Evolutionary conservation across 2,329 filamentous ascomycete genomes (phyloP), one percentile per base, ranked within the genome.

Genomic region (Xylariaceae sp.): DNA sequence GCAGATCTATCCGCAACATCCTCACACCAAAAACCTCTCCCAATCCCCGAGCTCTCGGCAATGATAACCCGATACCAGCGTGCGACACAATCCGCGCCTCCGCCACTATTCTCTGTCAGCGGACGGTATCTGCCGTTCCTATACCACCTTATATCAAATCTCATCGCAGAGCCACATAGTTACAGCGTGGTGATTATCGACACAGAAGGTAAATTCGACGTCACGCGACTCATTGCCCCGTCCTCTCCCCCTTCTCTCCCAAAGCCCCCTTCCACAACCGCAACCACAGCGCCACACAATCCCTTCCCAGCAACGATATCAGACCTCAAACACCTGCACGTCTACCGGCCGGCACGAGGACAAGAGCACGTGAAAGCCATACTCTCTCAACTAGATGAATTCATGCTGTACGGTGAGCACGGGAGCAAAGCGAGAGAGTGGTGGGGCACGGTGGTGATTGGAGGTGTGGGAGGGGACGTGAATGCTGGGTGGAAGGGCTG

Each of bases 381-480:
- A 5, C 59, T 80, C 6, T 61, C 67, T 2, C 67, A 69, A 0
- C 71, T 74, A 3, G 70, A 75, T 44, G 58, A 67, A 39, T 74
- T 72, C 59, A 77, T 82, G 69, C 64, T 82, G 5, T 82, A 83
- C 61, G 70, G 71, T 3, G 51, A 61, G 6, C 70, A 71, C 51
- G 61, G 58, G 35, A 80, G 75, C 53, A 67, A 69, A 5, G 63
- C 58, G 22, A 71, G 80, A 4, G 71, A 74, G 51, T 81, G 75
- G 73, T 83, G 80, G 80, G 80, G 80, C n/a, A 80, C 76, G 2
- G 57, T 83, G 22, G 72, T 82, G 5, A 57, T 82, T 36, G 77
- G 76, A 10, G 71, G 71, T 1, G 55, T 62, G 3, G 64, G 64
- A 5, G 64, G 65, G 1, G 67, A 69, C 17, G 64, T 72, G 35